A percentile compares a stretch with the other conserved stretches of the same genome.
Conservation (phyloP, 1,284 basidiomycete species). For the Schizophyllum commune region DNA sequence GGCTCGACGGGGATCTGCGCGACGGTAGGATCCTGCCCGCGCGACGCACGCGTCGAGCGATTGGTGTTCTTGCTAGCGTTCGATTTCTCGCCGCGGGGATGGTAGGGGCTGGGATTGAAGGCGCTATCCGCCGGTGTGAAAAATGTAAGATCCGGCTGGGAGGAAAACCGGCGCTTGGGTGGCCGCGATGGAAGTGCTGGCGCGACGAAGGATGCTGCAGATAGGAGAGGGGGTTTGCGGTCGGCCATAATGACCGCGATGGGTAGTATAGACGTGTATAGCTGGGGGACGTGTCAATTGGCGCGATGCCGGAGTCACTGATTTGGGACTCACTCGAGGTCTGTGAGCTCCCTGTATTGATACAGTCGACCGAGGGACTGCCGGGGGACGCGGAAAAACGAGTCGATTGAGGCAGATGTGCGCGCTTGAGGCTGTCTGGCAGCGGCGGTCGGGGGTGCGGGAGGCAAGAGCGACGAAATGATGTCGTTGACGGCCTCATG, state of each 20-base stretch:
- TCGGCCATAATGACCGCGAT: background rate
- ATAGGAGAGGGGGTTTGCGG: conserved; percentile 9
- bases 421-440: background rate
- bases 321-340: too few species aligned
- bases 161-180: conserved; percentile 42
- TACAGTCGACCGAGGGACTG: too few species aligned
- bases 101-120: conserved; percentile 53
- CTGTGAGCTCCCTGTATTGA: too few species aligned
- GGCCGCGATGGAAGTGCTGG: conserved; percentile 19
- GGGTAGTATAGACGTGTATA: background rate
- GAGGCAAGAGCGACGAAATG: background rate
- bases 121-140: conserved; percentile 51
- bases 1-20: conserved; percentile 59
- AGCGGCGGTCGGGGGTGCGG: background rate
- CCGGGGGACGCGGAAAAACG: too few species aligned
- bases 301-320: too few species aligned
- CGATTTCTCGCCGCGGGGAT: conserved; percentile 26
- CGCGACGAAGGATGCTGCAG: conserved; percentile 14
- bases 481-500: background rate
- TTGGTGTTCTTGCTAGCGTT: conserved; percentile 13
- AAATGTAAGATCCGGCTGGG: conserved; percentile 40
- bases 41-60: conserved; percentile 19
- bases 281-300: background rate
- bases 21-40: conserved; percentile 31
- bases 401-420: background rate